phyloP scores from a whole-genome alignment of 2,329 filamentous ascomycete species.

The Chaetomium sp. region DNA sequence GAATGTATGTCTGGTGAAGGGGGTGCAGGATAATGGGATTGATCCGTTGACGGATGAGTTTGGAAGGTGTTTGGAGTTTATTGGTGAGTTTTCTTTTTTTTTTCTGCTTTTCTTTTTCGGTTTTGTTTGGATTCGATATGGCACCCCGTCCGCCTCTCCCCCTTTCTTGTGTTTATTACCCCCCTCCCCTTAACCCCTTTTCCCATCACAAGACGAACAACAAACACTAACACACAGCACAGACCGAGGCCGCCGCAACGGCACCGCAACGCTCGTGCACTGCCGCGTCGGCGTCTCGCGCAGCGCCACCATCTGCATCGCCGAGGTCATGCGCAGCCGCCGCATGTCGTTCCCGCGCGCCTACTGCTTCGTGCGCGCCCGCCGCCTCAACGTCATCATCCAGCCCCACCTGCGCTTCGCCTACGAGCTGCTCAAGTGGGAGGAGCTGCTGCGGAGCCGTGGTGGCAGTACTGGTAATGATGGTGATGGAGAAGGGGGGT shows the following conservation, averaged over 20 bases:
- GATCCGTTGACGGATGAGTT: slow-evolving; percentile 89
- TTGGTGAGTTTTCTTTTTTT: slow-evolving; percentile 64
- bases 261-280: slow-evolving; percentile 87
- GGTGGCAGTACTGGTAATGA: not conserved
- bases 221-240: slow-evolving; percentile 6
- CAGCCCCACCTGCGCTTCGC: slow-evolving; percentile 94
- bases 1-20: slow-evolving; percentile 78
- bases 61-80: slow-evolving; percentile 82
- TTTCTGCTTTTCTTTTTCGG: no score
- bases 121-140: no score
- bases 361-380: slow-evolving; percentile 93
- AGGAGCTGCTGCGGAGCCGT: slow-evolving; percentile 66
- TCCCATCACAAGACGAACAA: not conserved
- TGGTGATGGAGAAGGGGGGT: not conserved
- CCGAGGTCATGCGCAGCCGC: slow-evolving; percentile 89
- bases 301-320: slow-evolving; percentile 96
- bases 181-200: not conserved
- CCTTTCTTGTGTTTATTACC: slow-evolving; percentile 1
- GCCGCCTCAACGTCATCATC: slow-evolving; percentile 94
- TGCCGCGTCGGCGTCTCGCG: slow-evolving; percentile 95
- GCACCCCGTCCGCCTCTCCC: slow-evolving; percentile 5
- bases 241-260: slow-evolving; percentile 78
- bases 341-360: slow-evolving; percentile 84
- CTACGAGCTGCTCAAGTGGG: slow-evolving; percentile 95
- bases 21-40: slow-evolving; percentile 95